These are phyloP conservation scores for Wilcoxina mikolae DNA, from an alignment of 495 filamentous ascomycete species.

Conservation along the genomic window DNA sequence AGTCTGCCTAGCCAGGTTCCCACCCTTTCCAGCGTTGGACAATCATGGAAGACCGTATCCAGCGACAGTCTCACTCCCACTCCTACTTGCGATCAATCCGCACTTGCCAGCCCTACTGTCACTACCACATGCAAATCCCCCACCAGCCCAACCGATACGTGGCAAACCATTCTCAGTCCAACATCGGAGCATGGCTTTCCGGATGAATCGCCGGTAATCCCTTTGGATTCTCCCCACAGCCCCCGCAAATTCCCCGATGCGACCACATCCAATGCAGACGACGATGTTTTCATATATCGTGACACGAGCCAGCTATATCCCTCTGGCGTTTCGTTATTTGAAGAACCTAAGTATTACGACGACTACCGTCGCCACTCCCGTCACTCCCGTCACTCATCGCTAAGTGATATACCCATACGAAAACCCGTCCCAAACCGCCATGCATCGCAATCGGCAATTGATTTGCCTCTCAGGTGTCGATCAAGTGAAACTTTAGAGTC, in stretches of 20 bases:
- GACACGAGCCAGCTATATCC: neutral
- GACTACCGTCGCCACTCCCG: too few species aligned
- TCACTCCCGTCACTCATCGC: too few species aligned
- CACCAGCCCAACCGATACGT: conserved; percentile 31
- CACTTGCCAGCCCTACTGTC: conserved; percentile 17
- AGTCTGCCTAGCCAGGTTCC: conserved; percentile 20
- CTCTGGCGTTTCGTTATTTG: conserved; percentile 8
- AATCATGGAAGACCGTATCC: conserved; percentile 4
- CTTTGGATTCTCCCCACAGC: neutral
- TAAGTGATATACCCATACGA: too few species aligned
- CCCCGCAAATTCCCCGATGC: too few species aligned
- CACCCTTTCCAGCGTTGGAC: conserved; percentile 18
- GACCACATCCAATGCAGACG: neutral
- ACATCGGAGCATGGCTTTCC: conserved; percentile 14
- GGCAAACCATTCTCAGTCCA: conserved; percentile 15
- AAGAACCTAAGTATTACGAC: conserved; percentile 18
- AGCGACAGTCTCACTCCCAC: conserved; percentile 2
- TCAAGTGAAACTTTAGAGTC: neutral
- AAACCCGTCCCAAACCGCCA: neutral
- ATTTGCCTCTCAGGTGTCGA: neutral
- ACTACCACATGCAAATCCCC: conserved; percentile 14
- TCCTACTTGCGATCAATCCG: neutral
- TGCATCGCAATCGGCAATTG: neutral
- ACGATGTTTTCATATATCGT: neutral
- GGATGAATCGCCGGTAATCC: conserved; percentile 20